Conservation (phyloP, 208 protist species). For the Acanthamoeba healyi region DNA sequence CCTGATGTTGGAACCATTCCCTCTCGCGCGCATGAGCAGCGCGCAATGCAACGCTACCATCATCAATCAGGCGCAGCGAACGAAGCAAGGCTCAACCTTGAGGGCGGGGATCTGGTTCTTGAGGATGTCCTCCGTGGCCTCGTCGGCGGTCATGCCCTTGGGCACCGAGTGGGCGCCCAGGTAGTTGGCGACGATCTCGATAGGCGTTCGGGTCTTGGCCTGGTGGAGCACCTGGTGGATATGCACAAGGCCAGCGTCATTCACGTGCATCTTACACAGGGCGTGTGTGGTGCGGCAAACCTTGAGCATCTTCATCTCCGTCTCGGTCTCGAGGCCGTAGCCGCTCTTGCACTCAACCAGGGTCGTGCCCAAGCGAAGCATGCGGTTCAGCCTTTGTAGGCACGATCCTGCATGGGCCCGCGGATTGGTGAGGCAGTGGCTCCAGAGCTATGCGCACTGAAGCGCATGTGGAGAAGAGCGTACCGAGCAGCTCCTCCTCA, state of each 20-base stretch:
- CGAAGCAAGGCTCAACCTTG: no score
- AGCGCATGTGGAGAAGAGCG: background rate
- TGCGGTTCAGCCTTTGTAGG: constrained; percentile 86
- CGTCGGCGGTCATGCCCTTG: constrained; percentile 83
- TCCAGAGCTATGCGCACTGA: no score
- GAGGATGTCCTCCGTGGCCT: constrained; percentile 89
- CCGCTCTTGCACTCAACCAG: constrained; percentile 92
- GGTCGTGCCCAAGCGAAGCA: constrained; percentile 91
- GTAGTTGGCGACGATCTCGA: constrained; percentile 90
- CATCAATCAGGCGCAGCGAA: no score
- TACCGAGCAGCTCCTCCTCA: constrained; percentile 85
- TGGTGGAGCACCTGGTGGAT: constrained; percentile 81
- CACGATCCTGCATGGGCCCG: background rate
- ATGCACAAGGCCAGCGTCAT: no score
- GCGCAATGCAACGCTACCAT: background rate
- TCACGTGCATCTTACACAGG: no score
- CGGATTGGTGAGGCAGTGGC: background rate
- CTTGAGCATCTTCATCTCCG: constrained; percentile 93
- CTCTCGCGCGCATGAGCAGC: background rate
- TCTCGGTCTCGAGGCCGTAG: constrained; percentile 92
- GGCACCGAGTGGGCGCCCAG: constrained; percentile 92
- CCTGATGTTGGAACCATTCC: background rate
- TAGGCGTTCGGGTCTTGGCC: constrained; percentile 78
- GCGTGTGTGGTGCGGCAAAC: constrained; percentile 68
- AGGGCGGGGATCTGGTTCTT: constrained; percentile 89